Evolutionary conservation across 2,329 filamentous ascomycete species (phyloP), one percentile per base, ranked within the genome.

Genomic region (Alternaria hordeiaustralica): DNA sequence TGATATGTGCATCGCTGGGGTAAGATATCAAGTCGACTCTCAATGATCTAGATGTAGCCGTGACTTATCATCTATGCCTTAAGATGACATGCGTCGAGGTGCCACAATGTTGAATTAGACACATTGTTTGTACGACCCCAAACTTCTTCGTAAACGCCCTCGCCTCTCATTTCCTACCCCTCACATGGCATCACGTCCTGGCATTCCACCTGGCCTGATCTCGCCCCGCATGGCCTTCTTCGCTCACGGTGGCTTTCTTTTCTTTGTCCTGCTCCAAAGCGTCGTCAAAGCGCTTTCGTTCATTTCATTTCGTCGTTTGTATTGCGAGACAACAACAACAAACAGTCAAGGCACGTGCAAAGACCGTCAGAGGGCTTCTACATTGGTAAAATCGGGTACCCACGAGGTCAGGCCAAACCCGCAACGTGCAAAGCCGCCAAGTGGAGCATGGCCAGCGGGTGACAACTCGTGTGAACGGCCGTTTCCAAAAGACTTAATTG

Each of bases 271-370:
- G 20, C 18, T 53, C 49, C 30, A 53, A 53, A 53, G 49, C 49
- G 20, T 41, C 30, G 49, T 53, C 49, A 36, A 53, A 53, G 49
- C 49, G 49, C 20, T 13, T 8, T 25, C 30, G 30, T 53, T 41
- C 49, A 53, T 53, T 53, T 53, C 49, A 33, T 53, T 41, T 53
- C 49, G 49, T 53, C 49, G 30, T 53, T 53, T 53, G 49, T 41
- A 41, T 25, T 30, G 28, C 49, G 11, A 53, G 49, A 25, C 49
- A 53, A 53, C 49, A 53, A 53, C 49, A 53, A 53, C 49, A 53
- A 53, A 53, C 30, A 53, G 13, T 41, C 49, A 30, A 53, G 30
- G 20, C 28, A 23, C 36, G 49, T 36, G 49, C 49, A 53, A 15
- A 53, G 49, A 25, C 49, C 49, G 18, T 36, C 49, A 53, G 49